Percentiles rank a stretch among this genome's conserved stretches.
These are phyloP conservation scores for Novymonas esmeraldas DNA, from an alignment of 208 protist genomes.

Conservation along the genomic window DNA sequence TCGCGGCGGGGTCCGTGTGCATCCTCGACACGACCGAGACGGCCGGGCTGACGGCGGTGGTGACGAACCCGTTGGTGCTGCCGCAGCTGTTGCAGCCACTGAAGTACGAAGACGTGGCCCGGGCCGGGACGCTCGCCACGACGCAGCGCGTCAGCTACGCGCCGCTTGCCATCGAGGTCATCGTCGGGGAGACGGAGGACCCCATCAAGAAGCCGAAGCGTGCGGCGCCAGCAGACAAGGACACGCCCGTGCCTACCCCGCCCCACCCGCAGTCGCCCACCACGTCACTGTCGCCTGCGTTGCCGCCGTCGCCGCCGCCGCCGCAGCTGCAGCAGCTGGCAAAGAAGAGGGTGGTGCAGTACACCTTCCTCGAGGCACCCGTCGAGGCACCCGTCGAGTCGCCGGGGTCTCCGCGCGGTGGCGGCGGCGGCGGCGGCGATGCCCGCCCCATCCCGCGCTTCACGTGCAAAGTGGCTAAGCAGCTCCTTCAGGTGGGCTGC, in stretches of 20 bases:
- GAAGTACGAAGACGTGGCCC: background rate
- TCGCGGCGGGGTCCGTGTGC: conserved; percentile 3
- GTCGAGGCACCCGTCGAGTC: background rate
- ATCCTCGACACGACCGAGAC: conserved; percentile 16
- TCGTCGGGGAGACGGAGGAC: conserved; percentile 15
- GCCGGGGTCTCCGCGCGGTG: background rate
- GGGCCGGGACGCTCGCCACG: background rate
- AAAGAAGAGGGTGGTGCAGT: conserved; percentile 22
- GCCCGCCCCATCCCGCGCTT: background rate
- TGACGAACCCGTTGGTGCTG: conserved; percentile 12
- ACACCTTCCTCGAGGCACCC: conserved; percentile 34
- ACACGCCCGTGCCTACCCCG: background rate
- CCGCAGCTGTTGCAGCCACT: conserved; percentile 16
- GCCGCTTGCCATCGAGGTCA: conserved; percentile 43
- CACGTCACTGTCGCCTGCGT: background rate
- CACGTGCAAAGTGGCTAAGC: conserved; percentile 46
- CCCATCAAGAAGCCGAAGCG: background rate
- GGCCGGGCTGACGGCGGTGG: conserved; percentile 2
- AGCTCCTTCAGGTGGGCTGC: conserved; percentile 68
- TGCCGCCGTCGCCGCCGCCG: background rate
- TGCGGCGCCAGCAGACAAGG: background rate
- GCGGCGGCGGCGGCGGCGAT: background rate
- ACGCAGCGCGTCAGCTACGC: conserved; percentile 23
- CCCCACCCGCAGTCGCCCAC: too few species aligned
- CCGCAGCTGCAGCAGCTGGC: conserved; percentile 1